These are phyloP conservation scores for Saturnispora gosingensis DNA, from an alignment of 805 yeast genomes.

Conservation along the genomic window DNA sequence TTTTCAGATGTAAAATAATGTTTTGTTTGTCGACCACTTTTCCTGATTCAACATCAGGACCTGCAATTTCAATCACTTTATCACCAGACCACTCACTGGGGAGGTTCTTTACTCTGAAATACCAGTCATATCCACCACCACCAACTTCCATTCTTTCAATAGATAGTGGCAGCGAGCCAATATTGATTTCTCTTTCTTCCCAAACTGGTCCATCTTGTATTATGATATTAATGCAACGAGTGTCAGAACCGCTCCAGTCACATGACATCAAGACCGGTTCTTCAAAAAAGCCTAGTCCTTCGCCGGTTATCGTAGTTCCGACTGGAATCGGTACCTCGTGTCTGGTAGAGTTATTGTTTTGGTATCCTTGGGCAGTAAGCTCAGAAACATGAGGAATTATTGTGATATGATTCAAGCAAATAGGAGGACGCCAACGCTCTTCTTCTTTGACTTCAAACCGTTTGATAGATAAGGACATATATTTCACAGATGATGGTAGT, in stretches of 20 bases:
- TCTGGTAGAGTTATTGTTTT: neutral
- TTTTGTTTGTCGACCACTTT: neutral
- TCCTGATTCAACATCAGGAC: neutral
- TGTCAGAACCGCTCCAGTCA: neutral
- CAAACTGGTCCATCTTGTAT: neutral
- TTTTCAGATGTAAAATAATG: neutral
- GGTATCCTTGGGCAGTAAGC: neutral
- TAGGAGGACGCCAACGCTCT: neutral
- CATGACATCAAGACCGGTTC: neutral
- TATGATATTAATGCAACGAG: neutral
- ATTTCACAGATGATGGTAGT: constrained; percentile 1
- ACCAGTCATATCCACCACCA: constrained; percentile 1
- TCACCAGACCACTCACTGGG: neutral
- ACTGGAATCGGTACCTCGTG: neutral
- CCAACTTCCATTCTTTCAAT: constrained; percentile 2
- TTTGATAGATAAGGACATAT: constrained; percentile 1
- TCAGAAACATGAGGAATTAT: neutral
- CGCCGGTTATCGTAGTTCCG: neutral
- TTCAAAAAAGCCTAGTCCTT: neutral
- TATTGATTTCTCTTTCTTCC: neutral
- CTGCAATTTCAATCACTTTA: neutral
- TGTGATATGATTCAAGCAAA: neutral
- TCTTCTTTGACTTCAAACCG: neutral
- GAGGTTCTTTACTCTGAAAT: neutral
- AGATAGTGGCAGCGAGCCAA: constrained; percentile 1